Percentiles rank a stretch among this genome's conserved stretches.
These are phyloP conservation scores for Pistacia vera DNA, from an alignment of 345 rosid species.

Conservation along the genomic window DNA sequence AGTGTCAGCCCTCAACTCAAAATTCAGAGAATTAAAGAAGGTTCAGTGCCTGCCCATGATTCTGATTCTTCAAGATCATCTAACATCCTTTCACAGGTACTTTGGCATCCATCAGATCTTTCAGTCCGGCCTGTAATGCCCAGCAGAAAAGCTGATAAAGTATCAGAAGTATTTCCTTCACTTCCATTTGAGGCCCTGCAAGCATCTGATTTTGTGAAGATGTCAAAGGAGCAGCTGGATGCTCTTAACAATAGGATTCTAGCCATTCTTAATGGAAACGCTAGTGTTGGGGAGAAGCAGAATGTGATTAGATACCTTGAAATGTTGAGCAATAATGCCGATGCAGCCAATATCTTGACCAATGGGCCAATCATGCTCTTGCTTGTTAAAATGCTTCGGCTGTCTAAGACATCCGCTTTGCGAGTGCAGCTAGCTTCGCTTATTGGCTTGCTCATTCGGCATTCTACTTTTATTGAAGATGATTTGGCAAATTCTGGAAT, in stretches of 20 bases:
- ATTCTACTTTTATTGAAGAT: conserved; percentile 82
- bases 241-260: conserved; percentile 57
- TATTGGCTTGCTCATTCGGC: conserved; percentile 91
- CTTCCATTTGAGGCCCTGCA: conserved; percentile 78
- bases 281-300: conserved; percentile 84
- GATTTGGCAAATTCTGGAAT: conserved; percentile 93
- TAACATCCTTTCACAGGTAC: conserved; percentile 56
- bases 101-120: conserved; percentile 97
- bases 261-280: conserved; percentile 64
- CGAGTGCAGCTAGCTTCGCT: conserved; percentile 92
- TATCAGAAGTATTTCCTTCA: conserved; percentile 57
- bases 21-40: conserved; percentile 62
- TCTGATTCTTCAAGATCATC: conserved; percentile 63
- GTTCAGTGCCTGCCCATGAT: conserved; percentile 44
- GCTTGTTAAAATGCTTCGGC: conserved; percentile 89
- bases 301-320: conserved; percentile 87
- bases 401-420: conserved; percentile 81
- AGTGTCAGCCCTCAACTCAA: conserved; percentile 68
- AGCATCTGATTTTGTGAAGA: conserved; percentile 73
- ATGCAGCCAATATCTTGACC: conserved; percentile 86
- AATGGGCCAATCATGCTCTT: conserved; percentile 92
- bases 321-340: conserved; percentile 82
- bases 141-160: conserved; percentile 83
- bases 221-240: conserved; percentile 79
- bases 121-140: conserved; percentile 99